Evolutionary conservation across 371 early-diverging fungal genomes (phyloP).

Genomic region (Cokeromyces recurvatus): DNA sequence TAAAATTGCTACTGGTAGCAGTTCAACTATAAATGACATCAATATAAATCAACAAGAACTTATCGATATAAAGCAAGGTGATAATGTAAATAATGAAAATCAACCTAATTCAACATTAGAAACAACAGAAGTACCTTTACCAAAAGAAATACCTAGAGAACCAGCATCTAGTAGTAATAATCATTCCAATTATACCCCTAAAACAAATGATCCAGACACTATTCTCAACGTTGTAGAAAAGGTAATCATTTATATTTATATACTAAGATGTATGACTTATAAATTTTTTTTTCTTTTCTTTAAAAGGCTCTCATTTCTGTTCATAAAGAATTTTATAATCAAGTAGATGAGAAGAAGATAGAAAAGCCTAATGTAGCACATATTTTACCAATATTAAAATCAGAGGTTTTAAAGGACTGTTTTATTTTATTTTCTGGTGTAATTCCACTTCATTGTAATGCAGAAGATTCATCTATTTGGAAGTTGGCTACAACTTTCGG

Average conservation of each 20-base stretch:
- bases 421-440: conserved; percentile 55
- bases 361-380: conserved; percentile 35
- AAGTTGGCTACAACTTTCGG: conserved; percentile 64
- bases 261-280: background rate
- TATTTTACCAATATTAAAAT: conserved; percentile 41
- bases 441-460: conserved; percentile 45
- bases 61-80: too few species aligned
- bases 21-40: background rate
- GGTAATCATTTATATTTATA: background rate
- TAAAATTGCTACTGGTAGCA: background rate
- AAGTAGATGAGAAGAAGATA: conserved; percentile 12
- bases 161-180: too few species aligned
- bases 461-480: conserved; percentile 61
- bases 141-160: too few species aligned
- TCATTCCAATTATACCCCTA: conserved; percentile 11
- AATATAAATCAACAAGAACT: too few species aligned
- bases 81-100: too few species aligned
- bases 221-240: conserved; percentile 21
- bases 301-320: conserved; percentile 30
- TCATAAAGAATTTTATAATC: conserved; percentile 40
- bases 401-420: conserved; percentile 36
- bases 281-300: background rate
- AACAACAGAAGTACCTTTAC: too few species aligned
- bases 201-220: conserved; percentile 31
- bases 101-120: too few species aligned